Conservation (phyloP, 2,329 filamentous ascomycete genomes). For the Aspergillus pseudoglaucus region DNA sequence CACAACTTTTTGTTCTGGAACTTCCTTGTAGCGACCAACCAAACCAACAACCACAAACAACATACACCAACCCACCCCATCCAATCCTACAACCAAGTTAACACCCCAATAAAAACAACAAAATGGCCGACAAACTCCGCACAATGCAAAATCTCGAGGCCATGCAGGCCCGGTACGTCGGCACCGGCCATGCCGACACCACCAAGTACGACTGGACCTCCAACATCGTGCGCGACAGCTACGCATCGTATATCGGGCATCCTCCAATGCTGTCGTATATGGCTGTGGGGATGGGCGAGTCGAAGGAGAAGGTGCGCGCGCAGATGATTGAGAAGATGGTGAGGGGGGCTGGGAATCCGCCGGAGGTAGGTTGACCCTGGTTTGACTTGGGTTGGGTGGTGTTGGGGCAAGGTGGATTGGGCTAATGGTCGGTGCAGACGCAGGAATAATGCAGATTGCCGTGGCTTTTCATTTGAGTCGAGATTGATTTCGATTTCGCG, state of each 20-base stretch:
- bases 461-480: neutral
- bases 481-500: neutral
- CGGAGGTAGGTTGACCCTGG: constrained; percentile 45
- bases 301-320: constrained; percentile 70
- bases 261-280: constrained; percentile 83
- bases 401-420: neutral
- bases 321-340: constrained; percentile 72
- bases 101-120: constrained; percentile 6
- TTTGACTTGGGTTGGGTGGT: too few relatives aligned
- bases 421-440: neutral
- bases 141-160: constrained; percentile 96
- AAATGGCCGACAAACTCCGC: constrained; percentile 89
- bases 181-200: constrained; percentile 92
- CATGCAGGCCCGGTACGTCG: constrained; percentile 90
- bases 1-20: neutral
- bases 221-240: constrained; percentile 91
- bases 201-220: constrained; percentile 96
- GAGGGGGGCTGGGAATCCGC: constrained; percentile 59
- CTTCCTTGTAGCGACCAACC: neutral
- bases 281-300: constrained; percentile 79
- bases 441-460: neutral
- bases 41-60: neutral
- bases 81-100: neutral
- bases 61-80: neutral
- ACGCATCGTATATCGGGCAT: constrained; percentile 82